These are phyloP conservation scores for Rhizopogon hawkerae DNA, from an alignment of 1,284 basidiomycete genomes.

Conservation along the genomic window DNA sequence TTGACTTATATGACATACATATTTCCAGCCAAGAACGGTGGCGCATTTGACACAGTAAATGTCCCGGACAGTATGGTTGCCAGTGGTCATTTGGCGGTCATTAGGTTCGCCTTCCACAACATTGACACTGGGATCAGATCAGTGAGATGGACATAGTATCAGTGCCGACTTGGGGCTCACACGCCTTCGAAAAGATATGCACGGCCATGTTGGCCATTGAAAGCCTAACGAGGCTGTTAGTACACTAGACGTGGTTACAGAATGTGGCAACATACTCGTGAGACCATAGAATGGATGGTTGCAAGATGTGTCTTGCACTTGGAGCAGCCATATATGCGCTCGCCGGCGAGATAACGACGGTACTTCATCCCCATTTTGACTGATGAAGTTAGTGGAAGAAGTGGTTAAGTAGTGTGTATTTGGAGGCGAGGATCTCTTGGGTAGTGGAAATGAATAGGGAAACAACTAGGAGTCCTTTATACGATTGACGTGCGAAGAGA, in stretches of 20 bases:
- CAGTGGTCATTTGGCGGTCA: slow-evolving; percentile 95
- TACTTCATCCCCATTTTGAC: slow-evolving; percentile 77
- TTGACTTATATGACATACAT: slow-evolving; percentile 50
- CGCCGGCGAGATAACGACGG: slow-evolving; percentile 80
- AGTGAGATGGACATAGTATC: slow-evolving; percentile 8
- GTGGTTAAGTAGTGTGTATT: background rate
- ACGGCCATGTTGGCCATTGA: slow-evolving; percentile 90
- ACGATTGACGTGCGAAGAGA: slow-evolving; percentile 24
- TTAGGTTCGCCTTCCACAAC: slow-evolving; percentile 79
- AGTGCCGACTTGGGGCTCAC: slow-evolving; percentile 42
- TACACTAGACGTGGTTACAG: background rate
- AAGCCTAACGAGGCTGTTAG: slow-evolving; percentile 48
- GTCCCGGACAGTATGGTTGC: slow-evolving; percentile 92
- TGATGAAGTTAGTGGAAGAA: background rate
- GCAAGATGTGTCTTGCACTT: slow-evolving; percentile 91
- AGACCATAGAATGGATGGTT: slow-evolving; percentile 87
- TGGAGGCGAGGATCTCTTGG: slow-evolving; percentile 3
- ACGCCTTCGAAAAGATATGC: slow-evolving; percentile 91
- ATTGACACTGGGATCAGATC: slow-evolving; percentile 61
- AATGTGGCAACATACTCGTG: slow-evolving; percentile 54
- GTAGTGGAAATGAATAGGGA: background rate
- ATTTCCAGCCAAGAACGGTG: slow-evolving; percentile 92
- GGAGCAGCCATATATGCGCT: slow-evolving; percentile 86
- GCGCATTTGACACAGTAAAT: slow-evolving; percentile 89
- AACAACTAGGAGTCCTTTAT: slow-evolving; percentile 21